Conservation (phyloP, 805 yeast genomes). For the Saturnispora silvae region DNA sequence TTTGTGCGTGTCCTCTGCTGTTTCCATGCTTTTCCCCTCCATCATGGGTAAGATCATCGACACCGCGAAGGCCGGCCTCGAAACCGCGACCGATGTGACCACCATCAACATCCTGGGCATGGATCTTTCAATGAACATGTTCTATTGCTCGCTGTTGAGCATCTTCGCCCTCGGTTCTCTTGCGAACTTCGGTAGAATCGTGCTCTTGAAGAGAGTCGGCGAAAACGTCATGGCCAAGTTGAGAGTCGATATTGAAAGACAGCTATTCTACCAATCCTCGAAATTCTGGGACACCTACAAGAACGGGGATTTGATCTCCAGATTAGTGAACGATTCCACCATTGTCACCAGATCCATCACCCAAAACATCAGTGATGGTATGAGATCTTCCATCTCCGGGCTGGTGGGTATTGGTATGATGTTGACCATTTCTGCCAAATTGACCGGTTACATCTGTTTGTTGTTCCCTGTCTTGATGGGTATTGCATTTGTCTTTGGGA, state of each 20-base stretch:
- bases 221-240: slow-evolving; percentile 80
- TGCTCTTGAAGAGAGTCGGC: slow-evolving; percentile 67
- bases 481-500: slow-evolving; percentile 76
- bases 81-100: slow-evolving; percentile 1
- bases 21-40: slow-evolving; percentile 72
- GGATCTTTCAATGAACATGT: slow-evolving; percentile 54
- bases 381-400: slow-evolving; percentile 73
- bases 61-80: slow-evolving; percentile 33
- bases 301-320: slow-evolving; percentile 84
- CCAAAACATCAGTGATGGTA: slow-evolving; percentile 86
- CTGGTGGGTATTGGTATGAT: slow-evolving; percentile 85
- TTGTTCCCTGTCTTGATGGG: slow-evolving; percentile 75
- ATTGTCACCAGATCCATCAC: slow-evolving; percentile 80
- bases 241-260: slow-evolving; percentile 65
- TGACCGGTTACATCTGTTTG: slow-evolving; percentile 71
- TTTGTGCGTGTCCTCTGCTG: slow-evolving; percentile 61
- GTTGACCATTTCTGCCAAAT: slow-evolving; percentile 73
- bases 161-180: slow-evolving; percentile 64
- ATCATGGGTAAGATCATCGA: slow-evolving; percentile 83
- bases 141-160: slow-evolving; percentile 49
- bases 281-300: slow-evolving; percentile 82
- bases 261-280: slow-evolving; percentile 75
- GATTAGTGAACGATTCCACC: slow-evolving; percentile 81
- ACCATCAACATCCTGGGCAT: slow-evolving; percentile 24
- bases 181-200: slow-evolving; percentile 75